Evolutionary conservation across 192 early-diverging fungal species (phyloP), one percentile per base, ranked within the genome.

Genomic region (Linnemannia hyalina): DNA sequence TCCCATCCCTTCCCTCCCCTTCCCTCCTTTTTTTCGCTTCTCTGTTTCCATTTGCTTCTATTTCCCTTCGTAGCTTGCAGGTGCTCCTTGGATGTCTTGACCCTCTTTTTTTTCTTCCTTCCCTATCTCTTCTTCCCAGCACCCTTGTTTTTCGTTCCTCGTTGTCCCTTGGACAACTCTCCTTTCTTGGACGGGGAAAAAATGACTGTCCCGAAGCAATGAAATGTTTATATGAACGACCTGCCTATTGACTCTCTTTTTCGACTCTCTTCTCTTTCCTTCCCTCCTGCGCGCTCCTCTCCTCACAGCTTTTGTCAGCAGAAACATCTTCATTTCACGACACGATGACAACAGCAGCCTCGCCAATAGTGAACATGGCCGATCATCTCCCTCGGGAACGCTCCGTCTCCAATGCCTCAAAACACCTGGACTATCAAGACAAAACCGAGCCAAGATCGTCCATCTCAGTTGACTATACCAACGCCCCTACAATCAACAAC

Each of bases 321-420:
- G 3, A 32, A 60, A 10, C 23, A 52, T 11, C 13, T 16, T 13
- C 41, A 26, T 49, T 26, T 73, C 7, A 73, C 46, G 52, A 60
- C 77, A 47, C 77, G 72, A 85, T 85, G 83, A 80, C 78, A 44
- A 80, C 78, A 38, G 52, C 80, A 23, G 41, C 83, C 26, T 80
- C 83, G 23, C 78, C 83, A 69, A 36, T 68, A 32, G 52, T 46
- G 23, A 42, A 11, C 55, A 35, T 80, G 55, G 44, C 60, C n/a
- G 26, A 49, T 10, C 78, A 85, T 11, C 78, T 80, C 13, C 41
- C 78, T 15, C 55, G 77, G 41, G 78, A 80, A 26, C 83, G 78
- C 22, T 75, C 83, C 35, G 70, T 69, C 0, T 83, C 81, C 47
- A 82, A 63, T 76, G 74, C 81, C 52, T 85, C 82, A 3, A 79